Conservation (phyloP, 768 basidiomycete species). For the Cystobasidium tubakii region DNA sequence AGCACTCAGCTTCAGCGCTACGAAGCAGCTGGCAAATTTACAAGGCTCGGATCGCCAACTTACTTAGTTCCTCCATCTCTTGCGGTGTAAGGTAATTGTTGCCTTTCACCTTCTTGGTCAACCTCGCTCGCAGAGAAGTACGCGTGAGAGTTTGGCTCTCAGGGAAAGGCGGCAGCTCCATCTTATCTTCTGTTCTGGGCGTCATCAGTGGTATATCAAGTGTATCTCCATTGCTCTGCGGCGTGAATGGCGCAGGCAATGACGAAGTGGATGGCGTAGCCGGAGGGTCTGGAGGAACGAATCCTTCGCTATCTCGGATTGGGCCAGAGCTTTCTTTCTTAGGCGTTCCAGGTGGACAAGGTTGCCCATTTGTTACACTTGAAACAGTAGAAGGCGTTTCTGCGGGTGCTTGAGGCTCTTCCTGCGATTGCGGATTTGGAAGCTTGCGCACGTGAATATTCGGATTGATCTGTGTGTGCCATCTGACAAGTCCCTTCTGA, state of each 20-base stretch:
- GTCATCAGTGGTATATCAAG: conserved; percentile 30
- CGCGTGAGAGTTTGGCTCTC: conserved; percentile 39
- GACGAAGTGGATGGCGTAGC: background rate
- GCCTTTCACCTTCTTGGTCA: conserved; percentile 46
- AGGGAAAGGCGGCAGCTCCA: conserved; percentile 37
- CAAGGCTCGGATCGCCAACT: background rate
- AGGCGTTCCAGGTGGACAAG: background rate
- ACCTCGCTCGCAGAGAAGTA: conserved; percentile 26
- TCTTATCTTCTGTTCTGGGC: background rate
- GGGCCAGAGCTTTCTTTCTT: background rate
- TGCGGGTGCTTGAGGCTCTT: background rate
- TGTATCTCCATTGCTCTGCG: background rate
- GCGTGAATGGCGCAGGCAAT: background rate
- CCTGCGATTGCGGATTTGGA: conserved; percentile 3
- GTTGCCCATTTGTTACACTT: background rate
- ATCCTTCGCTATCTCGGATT: background rate
- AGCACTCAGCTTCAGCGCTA: background rate
- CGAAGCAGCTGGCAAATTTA: background rate
- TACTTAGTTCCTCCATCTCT: conserved; percentile 45
- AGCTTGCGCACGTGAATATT: conserved; percentile 29
- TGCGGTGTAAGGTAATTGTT: conserved; percentile 42
- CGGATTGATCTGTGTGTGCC: conserved; percentile 39
- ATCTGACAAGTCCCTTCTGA: conserved; percentile 44
- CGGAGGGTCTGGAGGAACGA: background rate
- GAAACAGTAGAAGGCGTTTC: background rate